Evolutionary conservation across 805 yeast genomes (phyloP), one percentile per base, ranked within the genome.

Genomic region (Candida boidinii): DNA sequence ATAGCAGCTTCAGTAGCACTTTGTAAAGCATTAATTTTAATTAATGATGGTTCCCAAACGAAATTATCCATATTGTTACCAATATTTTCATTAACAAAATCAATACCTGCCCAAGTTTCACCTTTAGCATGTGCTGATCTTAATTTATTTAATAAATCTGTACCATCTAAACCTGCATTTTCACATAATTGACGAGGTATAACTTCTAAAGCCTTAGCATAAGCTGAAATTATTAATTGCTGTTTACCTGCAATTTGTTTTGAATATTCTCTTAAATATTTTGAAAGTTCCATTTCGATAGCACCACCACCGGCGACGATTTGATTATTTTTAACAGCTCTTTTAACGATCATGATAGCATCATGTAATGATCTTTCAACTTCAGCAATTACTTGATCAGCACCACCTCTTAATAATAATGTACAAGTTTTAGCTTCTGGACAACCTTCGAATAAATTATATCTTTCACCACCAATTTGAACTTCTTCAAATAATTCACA

Each of bases 301-400:
- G 99, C 99, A 42, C 99, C 99, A 43, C 99, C 99, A 41, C 99
- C 99, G 11, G 95, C 97, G 37, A 92, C 98, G 44, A 92, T 77
- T 19, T 74, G 64, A 51, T 78, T 81, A 54, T 88, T 88, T 51
- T 83, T 79, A 26, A 92, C 76, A 2, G 97, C 94, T 48, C 98
- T 73, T 62, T 88, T 90, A 29, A 90, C 97, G 56, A 92, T 88
- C 98, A 90, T 90, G 31, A 92, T 86, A 31, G 98, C 98, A 62
- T 92, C 99, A 53, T 92, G 97, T 45, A 92, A 68, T 2, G 97
- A 90, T 58, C 99, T 74, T 58, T 92, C 98, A 17, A 92, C 96
- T 65, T 92, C 99, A 26, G 95, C 96, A 55, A 92, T 90, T 33
- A 92, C 95, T 68, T 92, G 98, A 51, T 86, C 95, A 13, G 97